These are phyloP conservation scores for Kodamaea anthophila DNA, from an alignment of 1,139 yeast genomes.

Conservation along the genomic window DNA sequence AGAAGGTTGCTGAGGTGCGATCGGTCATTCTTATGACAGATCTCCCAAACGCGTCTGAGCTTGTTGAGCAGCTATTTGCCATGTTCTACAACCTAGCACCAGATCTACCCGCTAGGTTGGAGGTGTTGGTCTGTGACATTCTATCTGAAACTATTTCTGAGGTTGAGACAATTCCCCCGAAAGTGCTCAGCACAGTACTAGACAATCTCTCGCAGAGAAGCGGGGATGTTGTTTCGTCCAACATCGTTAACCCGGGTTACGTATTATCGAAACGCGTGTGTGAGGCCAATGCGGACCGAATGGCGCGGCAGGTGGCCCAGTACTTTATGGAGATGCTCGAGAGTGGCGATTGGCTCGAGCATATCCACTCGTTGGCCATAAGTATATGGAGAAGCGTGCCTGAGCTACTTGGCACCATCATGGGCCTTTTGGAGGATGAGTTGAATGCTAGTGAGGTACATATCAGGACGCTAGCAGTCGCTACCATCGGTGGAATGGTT, in stretches of 20 bases:
- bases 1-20: constrained; percentile 69
- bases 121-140: constrained; percentile 59
- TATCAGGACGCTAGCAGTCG: constrained; percentile 64
- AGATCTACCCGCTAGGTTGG: constrained; percentile 41
- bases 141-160: constrained; percentile 76
- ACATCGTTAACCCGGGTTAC: constrained; percentile 51
- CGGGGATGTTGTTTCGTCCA: constrained; percentile 12
- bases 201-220: constrained; percentile 36
- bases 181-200: constrained; percentile 57
- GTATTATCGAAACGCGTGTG: constrained; percentile 65
- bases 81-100: constrained; percentile 53
- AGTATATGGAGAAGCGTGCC: constrained; percentile 79
- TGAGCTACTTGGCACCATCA: constrained; percentile 62
- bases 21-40: constrained; percentile 77
- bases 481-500: constrained; percentile 64
- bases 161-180: constrained; percentile 59
- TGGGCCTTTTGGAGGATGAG: constrained; percentile 80
- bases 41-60: constrained; percentile 52
- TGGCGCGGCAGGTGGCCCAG: constrained; percentile 75
- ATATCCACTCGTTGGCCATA: constrained; percentile 55
- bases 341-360: constrained; percentile 15
- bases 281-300: constrained; percentile 62
- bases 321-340: constrained; percentile 67
- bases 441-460: constrained; percentile 63
- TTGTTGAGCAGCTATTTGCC: constrained; percentile 54